Evolutionary conservation across 768 basidiomycete species (phyloP).

Genomic region (Hydnomerulius pinastri): DNA sequence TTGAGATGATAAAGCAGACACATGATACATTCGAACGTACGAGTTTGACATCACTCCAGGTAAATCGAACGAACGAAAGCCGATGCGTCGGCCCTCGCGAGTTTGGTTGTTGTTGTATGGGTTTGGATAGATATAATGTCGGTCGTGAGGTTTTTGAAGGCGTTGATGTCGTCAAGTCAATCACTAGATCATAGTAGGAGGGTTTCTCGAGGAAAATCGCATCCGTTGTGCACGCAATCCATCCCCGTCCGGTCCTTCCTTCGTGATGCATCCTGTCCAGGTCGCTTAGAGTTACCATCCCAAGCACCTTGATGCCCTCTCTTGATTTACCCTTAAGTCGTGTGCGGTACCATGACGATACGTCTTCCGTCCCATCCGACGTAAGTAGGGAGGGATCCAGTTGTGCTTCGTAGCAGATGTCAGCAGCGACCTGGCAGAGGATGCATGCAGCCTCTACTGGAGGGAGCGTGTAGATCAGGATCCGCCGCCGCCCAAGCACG

Average conservation of each 20-base stretch:
- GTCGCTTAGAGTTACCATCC: conserved; percentile 79
- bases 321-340: conserved; percentile 42
- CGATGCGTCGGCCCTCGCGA: conserved; percentile 49
- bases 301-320: conserved; percentile 67
- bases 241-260: conserved; percentile 62
- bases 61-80: conserved; percentile 66
- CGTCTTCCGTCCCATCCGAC: conserved; percentile 23
- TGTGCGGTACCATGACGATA: conserved; percentile 32
- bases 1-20: neutral
- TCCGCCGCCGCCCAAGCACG: conserved; percentile 68
- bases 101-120: conserved; percentile 35
- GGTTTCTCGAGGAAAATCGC: conserved; percentile 84
- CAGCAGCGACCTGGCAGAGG: conserved; percentile 61
- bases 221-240: conserved; percentile 89
- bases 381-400: conserved; percentile 24
- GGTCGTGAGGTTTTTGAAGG: conserved; percentile 63
- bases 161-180: conserved; percentile 74
- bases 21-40: conserved; percentile 39
- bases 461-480: conserved; percentile 79
- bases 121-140: conserved; percentile 62
- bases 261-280: conserved; percentile 61
- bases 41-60: conserved; percentile 82
- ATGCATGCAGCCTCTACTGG: conserved; percentile 81
- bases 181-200: conserved; percentile 74
- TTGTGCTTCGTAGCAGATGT: conserved; percentile 59